Conservation (phyloP, 441 rosid genomes). For the Lepidium campestre region DNA sequence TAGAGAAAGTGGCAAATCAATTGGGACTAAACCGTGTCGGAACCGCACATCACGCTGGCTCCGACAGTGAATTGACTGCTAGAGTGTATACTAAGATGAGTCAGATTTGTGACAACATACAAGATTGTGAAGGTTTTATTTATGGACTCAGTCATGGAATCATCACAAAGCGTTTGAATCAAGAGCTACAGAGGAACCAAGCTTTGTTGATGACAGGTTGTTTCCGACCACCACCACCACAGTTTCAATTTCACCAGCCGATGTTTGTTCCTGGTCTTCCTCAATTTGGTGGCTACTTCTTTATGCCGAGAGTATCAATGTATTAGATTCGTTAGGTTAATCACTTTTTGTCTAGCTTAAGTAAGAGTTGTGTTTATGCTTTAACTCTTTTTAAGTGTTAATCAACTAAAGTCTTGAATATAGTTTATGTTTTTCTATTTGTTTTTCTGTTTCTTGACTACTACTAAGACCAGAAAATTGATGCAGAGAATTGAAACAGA, state of each 20-base stretch:
- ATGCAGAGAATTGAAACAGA: no score
- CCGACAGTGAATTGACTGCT: constrained; percentile 1
- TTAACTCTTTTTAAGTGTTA: no score
- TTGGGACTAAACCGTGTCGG: neutral
- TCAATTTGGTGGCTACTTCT: neutral
- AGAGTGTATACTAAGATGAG: neutral
- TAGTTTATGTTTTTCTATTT: no score
- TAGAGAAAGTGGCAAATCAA: neutral
- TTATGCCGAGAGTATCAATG: neutral
- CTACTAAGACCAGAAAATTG: no score
- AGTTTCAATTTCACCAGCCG: neutral
- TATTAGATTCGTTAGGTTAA: neutral
- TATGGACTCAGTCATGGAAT: neutral
- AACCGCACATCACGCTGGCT: neutral
- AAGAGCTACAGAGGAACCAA: neutral
- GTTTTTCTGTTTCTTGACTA: no score
- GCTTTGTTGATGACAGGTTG: neutral
- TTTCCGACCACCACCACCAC: neutral
- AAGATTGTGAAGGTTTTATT: neutral
- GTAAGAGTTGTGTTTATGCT: neutral
- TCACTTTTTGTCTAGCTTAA: neutral
- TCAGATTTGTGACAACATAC: neutral
- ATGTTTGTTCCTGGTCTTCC: neutral
- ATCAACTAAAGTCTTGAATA: no score
- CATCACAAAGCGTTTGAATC: neutral